Conservation (phyloP, 805 yeast genomes). For the Saturnispora halmiae region DNA sequence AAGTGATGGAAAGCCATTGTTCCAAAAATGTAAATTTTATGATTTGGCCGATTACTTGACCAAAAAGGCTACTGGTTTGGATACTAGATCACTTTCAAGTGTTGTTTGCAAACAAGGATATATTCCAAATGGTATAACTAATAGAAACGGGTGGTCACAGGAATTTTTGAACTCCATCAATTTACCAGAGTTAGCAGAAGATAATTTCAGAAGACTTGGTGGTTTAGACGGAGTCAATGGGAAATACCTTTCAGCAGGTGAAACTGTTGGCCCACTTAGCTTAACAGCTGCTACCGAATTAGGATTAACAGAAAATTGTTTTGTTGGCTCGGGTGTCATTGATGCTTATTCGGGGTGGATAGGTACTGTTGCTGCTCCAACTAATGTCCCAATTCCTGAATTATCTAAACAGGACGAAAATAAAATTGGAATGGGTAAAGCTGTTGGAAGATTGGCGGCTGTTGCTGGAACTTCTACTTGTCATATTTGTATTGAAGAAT, state of each 20-base stretch:
- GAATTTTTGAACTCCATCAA: conserved; percentile 65
- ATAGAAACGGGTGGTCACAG: conserved; percentile 85
- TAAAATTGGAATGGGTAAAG: conserved; percentile 41
- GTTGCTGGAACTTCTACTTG: conserved; percentile 99
- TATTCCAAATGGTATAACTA: conserved; percentile 87
- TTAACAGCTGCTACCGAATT: conserved; percentile 65
- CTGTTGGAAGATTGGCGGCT: conserved; percentile 86
- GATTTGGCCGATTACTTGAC: conserved; percentile 90
- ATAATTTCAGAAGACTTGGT: conserved; percentile 72
- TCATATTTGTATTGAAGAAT: conserved; percentile 78
- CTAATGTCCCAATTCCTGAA: conserved; percentile 48
- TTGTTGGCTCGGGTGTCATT: conserved; percentile 91
- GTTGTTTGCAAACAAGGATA: conserved; percentile 94
- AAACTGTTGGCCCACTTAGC: conserved; percentile 67
- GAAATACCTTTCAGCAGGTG: conserved; percentile 77
- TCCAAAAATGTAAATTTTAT: conserved; percentile 64
- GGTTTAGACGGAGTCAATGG: conserved; percentile 74
- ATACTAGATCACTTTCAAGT: conserved; percentile 82
- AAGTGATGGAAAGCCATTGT: conserved; percentile 29
- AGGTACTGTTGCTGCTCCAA: conserved; percentile 92
- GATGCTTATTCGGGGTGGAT: conserved; percentile 99
- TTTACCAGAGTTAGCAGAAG: conserved; percentile 66
- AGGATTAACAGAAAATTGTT: conserved; percentile 71
- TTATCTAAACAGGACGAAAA: conserved; percentile 41
- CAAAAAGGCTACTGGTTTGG: conserved; percentile 80